phyloP scores from a whole-genome alignment of 2,329 filamentous ascomycete species.

The Beauveria caledonica region DNA sequence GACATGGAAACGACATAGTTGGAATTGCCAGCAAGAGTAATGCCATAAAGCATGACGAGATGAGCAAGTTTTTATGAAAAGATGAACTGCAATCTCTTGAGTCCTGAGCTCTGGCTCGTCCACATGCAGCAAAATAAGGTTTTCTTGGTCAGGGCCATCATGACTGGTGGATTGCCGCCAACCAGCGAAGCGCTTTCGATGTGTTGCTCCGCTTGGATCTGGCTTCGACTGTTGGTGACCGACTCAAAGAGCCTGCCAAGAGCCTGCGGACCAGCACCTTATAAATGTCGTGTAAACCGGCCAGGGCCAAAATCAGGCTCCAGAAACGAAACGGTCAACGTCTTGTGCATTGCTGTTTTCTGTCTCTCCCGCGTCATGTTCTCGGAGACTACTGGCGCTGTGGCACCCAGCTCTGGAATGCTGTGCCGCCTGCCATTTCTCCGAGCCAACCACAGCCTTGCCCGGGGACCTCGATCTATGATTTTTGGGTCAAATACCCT shows the following conservation, averaged over 20 bases:
- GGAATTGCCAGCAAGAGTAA: background rate
- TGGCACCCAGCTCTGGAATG: background rate
- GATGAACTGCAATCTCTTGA: background rate
- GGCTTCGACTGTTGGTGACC: background rate
- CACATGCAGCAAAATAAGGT: background rate
- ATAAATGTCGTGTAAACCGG: background rate
- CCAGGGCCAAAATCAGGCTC: background rate
- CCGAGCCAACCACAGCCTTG: background rate
- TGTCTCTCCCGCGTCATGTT: background rate
- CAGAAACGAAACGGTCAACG: background rate
- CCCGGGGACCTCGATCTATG: background rate
- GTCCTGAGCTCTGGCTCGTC: background rate
- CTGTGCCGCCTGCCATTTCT: background rate
- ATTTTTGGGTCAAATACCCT: background rate
- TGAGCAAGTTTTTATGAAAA: too few species aligned
- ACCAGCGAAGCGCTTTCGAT: too few species aligned
- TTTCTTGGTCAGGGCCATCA: background rate
- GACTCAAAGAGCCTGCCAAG: too few species aligned
- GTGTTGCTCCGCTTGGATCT: background rate
- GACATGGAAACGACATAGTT: background rate
- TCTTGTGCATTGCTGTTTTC: background rate
- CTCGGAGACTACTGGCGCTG: background rate
- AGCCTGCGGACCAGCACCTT: background rate
- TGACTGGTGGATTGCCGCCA: background rate
- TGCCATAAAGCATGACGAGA: too few species aligned